These are phyloP conservation scores for Solanum tarapatanum DNA, from an alignment of 257 asterid species.

Conservation along the genomic window DNA sequence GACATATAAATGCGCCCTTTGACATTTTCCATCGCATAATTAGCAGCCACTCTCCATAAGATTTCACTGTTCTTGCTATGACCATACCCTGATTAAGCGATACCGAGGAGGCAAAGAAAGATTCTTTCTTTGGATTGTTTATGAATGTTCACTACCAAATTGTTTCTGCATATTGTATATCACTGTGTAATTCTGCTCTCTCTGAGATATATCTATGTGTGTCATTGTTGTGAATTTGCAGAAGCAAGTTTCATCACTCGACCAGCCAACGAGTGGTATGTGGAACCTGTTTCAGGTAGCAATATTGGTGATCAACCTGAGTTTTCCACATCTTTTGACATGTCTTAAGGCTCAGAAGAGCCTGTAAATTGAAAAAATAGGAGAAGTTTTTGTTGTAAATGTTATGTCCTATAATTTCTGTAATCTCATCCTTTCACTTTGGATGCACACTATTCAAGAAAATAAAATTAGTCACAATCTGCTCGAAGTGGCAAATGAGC, in stretches of 20 bases:
- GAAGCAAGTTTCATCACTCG: slow-evolving; percentile 27
- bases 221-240: background rate
- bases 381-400: background rate
- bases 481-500: background rate
- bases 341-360: background rate
- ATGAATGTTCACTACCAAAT: background rate
- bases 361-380: background rate
- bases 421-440: background rate
- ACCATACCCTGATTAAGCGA: background rate
- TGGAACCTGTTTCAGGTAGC: background rate
- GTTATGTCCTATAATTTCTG: background rate
- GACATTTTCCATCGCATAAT: background rate
- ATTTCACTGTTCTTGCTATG: background rate
- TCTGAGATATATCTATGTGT: background rate
- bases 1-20: background rate
- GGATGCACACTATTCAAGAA: background rate
- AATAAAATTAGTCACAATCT: background rate
- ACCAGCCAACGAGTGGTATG: slow-evolving; percentile 11
- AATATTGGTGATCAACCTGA: background rate
- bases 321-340: background rate
- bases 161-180: background rate
- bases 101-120: background rate
- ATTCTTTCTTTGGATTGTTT: background rate
- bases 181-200: background rate
- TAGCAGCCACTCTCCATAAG: background rate